Base-by-base conservation (phyloP, 1,139 yeast genomes). In the Maudiozyma humilis region DNA sequence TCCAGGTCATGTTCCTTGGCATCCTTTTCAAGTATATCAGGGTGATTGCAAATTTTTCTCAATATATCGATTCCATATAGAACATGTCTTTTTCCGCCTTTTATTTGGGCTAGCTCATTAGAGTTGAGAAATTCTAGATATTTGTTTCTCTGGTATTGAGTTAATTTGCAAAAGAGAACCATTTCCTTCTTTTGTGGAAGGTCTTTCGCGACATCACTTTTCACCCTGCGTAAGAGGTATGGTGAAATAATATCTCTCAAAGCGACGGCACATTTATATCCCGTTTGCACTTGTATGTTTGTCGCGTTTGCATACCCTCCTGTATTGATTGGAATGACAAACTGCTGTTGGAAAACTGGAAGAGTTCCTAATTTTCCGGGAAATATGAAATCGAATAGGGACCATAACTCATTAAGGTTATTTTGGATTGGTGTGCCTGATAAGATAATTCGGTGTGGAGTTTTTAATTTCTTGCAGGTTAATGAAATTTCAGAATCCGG, bases 281-380 rank as follows among this genome's bases (percentile, higher is more conserved):
- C 96, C 0, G 97, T 82, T 60, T 91, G 97, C 0, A 93, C 97
- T 59, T 93, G 97, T 3, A 91, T 78, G 62, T 91, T 91, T 1
- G 94, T 81, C 0, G 98, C 98, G 67, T 91, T 91, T 2, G 98
- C 95, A 64, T 93, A 91, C 0, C 99, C 99, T n/a, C 98, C 99
- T 64, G 86, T 75, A 57, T 88, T 89, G 35, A 91, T 93, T 0
- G 98, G 99, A 2, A 82, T 71, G 1, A 96, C 83, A 62, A 91
- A 91, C 59, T 91, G 96, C 45, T 77, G 82, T 60, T 89, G 95
- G 57, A 91, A 91, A 0, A 93, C 91, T 0, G 99, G 98, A 17
- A 91, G 67, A 0, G 98, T 93, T 0, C 98, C 98, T 29, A 91
- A 65, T 47, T 95, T 69, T 0, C 98, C 98, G 0, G 98, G 98